These are phyloP conservation scores for Fusarium coicis DNA, from an alignment of 2,329 filamentous ascomycete genomes.

Conservation along the genomic window DNA sequence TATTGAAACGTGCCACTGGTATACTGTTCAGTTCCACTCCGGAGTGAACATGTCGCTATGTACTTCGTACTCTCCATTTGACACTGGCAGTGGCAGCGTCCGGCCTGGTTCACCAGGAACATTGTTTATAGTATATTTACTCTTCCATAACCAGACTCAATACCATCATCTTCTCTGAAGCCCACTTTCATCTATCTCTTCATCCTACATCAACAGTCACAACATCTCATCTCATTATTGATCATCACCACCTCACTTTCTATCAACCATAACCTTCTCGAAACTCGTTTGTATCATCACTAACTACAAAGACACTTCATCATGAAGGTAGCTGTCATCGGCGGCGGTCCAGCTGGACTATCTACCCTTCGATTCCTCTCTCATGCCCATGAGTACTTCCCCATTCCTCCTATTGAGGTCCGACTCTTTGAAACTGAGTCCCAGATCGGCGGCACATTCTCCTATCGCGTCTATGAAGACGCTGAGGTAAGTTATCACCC, in stretches of 20 bases:
- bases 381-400: conserved; percentile 52
- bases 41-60: background rate
- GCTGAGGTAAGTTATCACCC: conserved; percentile 51
- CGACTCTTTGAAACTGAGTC: conserved; percentile 58
- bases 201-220: background rate
- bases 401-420: conserved; percentile 52
- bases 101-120: background rate
- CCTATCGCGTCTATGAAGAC: conserved; percentile 59
- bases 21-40: background rate
- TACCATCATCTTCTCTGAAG: rapidly evolving
- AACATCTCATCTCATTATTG: background rate
- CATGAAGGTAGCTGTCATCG: conserved; percentile 56
- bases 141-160: no score
- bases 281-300: background rate
- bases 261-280: background rate
- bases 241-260: background rate
- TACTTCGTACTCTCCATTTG: background rate
- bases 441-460: conserved; percentile 59
- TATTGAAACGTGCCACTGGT: background rate
- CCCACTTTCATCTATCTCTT: background rate
- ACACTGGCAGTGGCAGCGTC: background rate
- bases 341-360: conserved; percentile 57
- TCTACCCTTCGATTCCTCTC: conserved; percentile 54
- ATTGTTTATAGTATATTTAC: background rate
- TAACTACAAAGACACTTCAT: background rate